These are phyloP conservation scores for Chrysoporthe cubensis DNA, from an alignment of 2,329 filamentous ascomycete species.

Conservation along the genomic window DNA sequence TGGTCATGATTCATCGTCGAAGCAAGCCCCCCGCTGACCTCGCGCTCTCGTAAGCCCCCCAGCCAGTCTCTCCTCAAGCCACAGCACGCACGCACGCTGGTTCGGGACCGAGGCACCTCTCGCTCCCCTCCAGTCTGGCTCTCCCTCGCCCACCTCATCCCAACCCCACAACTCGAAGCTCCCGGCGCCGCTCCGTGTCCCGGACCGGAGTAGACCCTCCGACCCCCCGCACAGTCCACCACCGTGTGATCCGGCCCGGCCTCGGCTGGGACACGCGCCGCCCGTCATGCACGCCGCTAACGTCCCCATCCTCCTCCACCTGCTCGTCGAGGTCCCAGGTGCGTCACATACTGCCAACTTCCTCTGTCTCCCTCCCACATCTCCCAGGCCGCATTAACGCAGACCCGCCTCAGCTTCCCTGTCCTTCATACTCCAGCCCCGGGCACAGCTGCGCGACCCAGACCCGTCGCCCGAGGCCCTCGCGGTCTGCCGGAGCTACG, in stretches of 20 bases:
- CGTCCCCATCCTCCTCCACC: conserved; percentile 20
- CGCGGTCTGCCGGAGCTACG: conserved; percentile 52
- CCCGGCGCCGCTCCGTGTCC: background rate
- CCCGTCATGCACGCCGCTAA: conserved; percentile 21
- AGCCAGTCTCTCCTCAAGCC: background rate
- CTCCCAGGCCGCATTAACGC: background rate
- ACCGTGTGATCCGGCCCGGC: background rate
- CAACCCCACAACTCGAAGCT: background rate
- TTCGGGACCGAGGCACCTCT: no score
- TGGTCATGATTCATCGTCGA: conserved; percentile 8
- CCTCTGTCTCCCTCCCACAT: no score
- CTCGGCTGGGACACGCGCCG: background rate
- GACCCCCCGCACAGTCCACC: background rate
- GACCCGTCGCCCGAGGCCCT: conserved; percentile 43
- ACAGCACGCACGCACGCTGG: background rate
- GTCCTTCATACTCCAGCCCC: conserved; percentile 50
- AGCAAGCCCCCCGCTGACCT: no score
- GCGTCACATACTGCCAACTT: background rate
- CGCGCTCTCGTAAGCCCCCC: no score
- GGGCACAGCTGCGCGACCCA: conserved; percentile 44
- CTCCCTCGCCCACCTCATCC: background rate
- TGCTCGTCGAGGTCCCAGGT: conserved; percentile 25
- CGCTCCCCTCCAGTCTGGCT: no score
- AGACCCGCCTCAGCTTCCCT: conserved; percentile 41
- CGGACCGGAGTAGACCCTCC: background rate